A percentile compares a stretch with the other conserved stretches of the same genome.
These are phyloP conservation scores for Capsicum rhomboideum DNA, from an alignment of 257 asterid genomes.

Conservation along the genomic window DNA sequence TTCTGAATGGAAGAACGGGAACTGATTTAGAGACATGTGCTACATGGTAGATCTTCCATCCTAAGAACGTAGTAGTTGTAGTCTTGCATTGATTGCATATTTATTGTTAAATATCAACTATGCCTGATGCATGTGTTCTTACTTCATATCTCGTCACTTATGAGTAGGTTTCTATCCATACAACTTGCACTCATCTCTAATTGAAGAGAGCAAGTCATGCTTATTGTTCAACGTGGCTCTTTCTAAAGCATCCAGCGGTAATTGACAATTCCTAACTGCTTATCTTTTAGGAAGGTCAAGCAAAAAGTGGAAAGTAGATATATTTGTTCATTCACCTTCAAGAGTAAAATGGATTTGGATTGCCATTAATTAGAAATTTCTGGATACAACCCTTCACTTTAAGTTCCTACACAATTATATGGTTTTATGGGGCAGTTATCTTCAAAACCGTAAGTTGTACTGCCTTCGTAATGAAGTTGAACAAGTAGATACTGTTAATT, in stretches of 20 bases:
- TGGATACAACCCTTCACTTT: background rate
- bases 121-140: background rate
- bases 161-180: background rate
- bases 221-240: background rate
- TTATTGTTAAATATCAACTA: background rate
- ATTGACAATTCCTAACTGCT: background rate
- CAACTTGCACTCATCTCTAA: background rate
- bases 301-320: background rate
- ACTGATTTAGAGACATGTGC: background rate
- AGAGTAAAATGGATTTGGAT: background rate
- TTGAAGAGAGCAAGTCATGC: background rate
- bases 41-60: background rate
- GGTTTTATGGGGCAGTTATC: background rate
- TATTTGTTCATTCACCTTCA: background rate
- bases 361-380: background rate
- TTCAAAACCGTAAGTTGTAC: background rate
- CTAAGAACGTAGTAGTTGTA: background rate
- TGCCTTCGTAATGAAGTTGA: background rate
- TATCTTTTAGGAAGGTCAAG: background rate
- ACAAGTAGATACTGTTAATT: background rate
- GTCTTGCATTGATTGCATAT: background rate
- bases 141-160: too few relatives aligned
- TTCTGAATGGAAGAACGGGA: background rate
- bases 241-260: background rate
- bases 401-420: background rate